Evolutionary conservation across 805 yeast species (phyloP), one percentile per base, ranked within the genome.

Genomic region (Ogataea pilisensis): DNA sequence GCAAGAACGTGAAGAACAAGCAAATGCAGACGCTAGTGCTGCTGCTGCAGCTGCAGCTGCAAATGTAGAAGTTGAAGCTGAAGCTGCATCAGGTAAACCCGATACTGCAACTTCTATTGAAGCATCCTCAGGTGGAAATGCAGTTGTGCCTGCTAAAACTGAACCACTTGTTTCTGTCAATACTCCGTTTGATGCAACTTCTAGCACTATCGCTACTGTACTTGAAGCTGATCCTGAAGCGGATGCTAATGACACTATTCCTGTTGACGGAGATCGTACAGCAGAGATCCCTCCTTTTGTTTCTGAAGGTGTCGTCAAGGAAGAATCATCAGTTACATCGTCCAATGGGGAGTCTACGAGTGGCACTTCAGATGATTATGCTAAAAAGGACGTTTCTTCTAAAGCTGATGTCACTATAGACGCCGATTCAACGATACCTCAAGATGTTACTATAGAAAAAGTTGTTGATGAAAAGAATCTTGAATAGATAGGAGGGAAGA

Each of bases 391-490:
- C 12, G 5, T 5, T 8, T 9, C 11, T n/a, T 19, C 28, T 9
- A 24, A 34, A 25, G 20, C 28, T 30, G 39, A 47, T 41, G 29
- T 51, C 3, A 63, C 68, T 5, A 58, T 57, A 33, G 78, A 74
- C 51, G 75, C 73, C 12, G 80, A 75, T 51, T 57, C 72, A 8
- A 73, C 78, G 1, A 44, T 71, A 14, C 71, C 69, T 21, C 76
- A 72, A 43, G 79, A 74, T 51, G 77, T 78, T 25, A 47, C 55
- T 9, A 35, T 31, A 36, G 57, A 50, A 22, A 46, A 39, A 27
- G 45, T 44, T n/a, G n/a, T n/a, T n/a, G n/a, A n/a, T n/a, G n/a
- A n/a, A n/a, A n/a, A n/a, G n/a, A n/a, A n/a, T n/a, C n/a, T n/a
- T n/a, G n/a, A n/a, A n/a, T n/a, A n/a, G n/a, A n/a, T n/a, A n/a